Conservation (phyloP, 1,284 basidiomycete genomes). For the Erythrobasidium hasegawianum region DNA sequence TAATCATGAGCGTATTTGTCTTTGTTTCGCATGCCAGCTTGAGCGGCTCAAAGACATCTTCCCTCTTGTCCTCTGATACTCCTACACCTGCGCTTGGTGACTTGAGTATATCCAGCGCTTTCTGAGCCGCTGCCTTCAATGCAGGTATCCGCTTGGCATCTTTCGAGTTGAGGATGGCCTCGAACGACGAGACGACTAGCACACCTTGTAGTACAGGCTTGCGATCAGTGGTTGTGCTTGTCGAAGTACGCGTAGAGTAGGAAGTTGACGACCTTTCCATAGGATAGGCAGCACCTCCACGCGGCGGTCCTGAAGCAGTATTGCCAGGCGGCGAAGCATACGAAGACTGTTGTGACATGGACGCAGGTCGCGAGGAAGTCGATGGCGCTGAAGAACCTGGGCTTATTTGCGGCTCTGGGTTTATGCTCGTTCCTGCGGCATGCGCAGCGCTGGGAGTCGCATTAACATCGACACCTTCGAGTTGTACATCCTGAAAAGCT, state of each 20-base stretch:
- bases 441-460: no score
- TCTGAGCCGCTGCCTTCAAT: constrained; percentile 75
- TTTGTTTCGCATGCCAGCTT: constrained; percentile 89
- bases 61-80: constrained; percentile 53
- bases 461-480: constrained; percentile 5
- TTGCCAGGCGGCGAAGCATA: background rate
- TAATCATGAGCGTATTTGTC: constrained; percentile 85
- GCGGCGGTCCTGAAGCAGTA: background rate
- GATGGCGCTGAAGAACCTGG: background rate
- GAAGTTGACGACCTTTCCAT: constrained; percentile 11
- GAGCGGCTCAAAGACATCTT: constrained; percentile 87
- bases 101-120: constrained; percentile 76
- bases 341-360: background rate
- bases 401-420: background rate
- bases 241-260: constrained; percentile 26
- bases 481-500: constrained; percentile 22
- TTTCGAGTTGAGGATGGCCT: constrained; percentile 78
- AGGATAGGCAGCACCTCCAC: background rate
- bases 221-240: constrained; percentile 20
- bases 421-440: background rate
- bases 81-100: constrained; percentile 51
- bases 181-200: constrained; percentile 73
- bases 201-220: constrained; percentile 43
- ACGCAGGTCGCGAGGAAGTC: background rate
- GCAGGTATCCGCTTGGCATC: constrained; percentile 79